Conservation (phyloP, 164 flowering plant species). For the Vitis amurensis region DNA sequence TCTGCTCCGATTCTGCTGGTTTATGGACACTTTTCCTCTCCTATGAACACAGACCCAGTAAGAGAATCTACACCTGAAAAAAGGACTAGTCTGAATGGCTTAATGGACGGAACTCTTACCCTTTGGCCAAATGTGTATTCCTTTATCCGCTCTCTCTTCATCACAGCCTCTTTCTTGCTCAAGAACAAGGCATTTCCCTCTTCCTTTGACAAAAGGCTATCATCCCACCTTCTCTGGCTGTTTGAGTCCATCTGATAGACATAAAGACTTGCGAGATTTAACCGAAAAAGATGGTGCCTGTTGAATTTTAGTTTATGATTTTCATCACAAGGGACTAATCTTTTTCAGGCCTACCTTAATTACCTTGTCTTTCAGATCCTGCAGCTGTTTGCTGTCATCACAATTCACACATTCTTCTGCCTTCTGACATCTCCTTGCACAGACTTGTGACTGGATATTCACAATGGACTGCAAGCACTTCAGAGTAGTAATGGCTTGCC, state of each 20-base stretch:
- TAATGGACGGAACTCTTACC: slow-evolving; percentile 21
- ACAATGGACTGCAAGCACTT: slow-evolving; percentile 46
- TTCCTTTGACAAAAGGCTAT: slow-evolving; percentile 51
- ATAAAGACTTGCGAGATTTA: neutral
- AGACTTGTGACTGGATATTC: slow-evolving; percentile 34
- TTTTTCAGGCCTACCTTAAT: slow-evolving; percentile 29
- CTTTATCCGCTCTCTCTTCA: slow-evolving; percentile 50
- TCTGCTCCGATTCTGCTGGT: slow-evolving; percentile 47
- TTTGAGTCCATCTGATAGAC: slow-evolving; percentile 43
- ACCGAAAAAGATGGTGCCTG: too few relatives aligned
- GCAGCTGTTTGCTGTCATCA: slow-evolving; percentile 15
- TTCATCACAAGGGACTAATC: neutral
- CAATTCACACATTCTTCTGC: neutral
- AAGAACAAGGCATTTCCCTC: slow-evolving; percentile 37
- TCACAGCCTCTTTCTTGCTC: slow-evolving; percentile 50
- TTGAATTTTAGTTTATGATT: too few relatives aligned
- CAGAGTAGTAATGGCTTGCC: slow-evolving; percentile 36
- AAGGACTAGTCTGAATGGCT: neutral
- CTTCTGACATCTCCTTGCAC: slow-evolving; percentile 17
- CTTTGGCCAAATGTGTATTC: slow-evolving; percentile 49
- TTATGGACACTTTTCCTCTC: slow-evolving; percentile 33
- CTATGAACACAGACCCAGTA: slow-evolving; percentile 6
- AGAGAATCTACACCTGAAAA: neutral
- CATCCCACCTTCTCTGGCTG: slow-evolving; percentile 52
- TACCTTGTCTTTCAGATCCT: slow-evolving; percentile 28